Conservation (phyloP, 306 rosid species). For the Styphnolobium japonicum region DNA sequence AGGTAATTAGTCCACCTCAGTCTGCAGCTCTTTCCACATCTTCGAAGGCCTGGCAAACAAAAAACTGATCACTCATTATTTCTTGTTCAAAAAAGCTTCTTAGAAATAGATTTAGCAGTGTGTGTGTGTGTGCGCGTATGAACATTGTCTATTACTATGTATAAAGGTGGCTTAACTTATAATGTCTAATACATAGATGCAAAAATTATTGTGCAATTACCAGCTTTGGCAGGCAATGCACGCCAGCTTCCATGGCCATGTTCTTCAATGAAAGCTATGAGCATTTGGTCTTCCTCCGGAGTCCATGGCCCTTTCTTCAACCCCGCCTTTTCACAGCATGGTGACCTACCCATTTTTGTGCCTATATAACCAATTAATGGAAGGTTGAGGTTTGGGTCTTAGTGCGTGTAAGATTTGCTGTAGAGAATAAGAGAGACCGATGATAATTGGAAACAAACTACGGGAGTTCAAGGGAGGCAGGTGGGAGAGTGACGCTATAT, state of each 20-base stretch:
- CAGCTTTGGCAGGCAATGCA: too few species aligned
- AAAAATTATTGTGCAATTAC: too few species aligned
- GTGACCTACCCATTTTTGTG: conserved; percentile 26
- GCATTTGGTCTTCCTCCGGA: too few species aligned
- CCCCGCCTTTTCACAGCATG: conserved; percentile 30
- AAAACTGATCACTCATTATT: neutral
- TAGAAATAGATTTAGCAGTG: too few species aligned
- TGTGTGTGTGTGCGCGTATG: too few species aligned
- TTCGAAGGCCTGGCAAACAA: conserved; percentile 17
- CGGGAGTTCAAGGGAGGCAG: neutral
- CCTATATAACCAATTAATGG: neutral
- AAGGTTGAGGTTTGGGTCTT: neutral
- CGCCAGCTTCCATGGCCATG: too few species aligned
- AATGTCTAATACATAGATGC: too few species aligned
- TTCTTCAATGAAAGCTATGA: too few species aligned
- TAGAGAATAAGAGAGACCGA: neutral
- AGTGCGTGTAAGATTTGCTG: neutral
- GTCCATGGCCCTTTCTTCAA: conserved; percentile 45
- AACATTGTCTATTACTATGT: conserved; percentile 21
- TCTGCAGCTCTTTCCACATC: conserved; percentile 45
- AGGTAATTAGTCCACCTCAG: conserved; percentile 43
- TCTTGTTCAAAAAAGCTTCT: too few species aligned
- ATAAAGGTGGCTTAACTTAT: too few species aligned
- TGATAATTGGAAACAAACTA: neutral
- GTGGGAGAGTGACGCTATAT: neutral